Conservation (phyloP, 352 stramenopile genomes). For the Thraustochytrium striatum region DNA sequence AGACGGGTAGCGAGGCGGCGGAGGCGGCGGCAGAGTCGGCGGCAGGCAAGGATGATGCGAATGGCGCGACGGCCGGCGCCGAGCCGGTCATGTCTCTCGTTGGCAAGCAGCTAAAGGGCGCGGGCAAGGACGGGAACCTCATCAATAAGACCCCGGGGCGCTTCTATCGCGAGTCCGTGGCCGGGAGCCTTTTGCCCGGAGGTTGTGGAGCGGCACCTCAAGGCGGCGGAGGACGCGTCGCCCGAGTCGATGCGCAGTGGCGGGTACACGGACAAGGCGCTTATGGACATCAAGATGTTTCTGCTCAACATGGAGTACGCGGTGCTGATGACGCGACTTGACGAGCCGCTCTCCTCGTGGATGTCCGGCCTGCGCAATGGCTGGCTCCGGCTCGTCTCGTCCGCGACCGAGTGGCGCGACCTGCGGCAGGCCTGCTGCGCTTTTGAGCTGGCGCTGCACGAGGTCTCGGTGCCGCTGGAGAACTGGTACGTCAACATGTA, state of each 20-base stretch:
- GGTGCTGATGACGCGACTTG: slow-evolving; percentile 10
- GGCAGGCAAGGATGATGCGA: neutral
- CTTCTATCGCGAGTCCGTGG: neutral
- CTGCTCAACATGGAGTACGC: slow-evolving; percentile 42
- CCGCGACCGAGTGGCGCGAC: slow-evolving; percentile 38
- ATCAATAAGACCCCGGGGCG: neutral
- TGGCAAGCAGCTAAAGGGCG: slow-evolving; percentile 14
- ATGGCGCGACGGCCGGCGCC: neutral
- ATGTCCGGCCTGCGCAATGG: neutral
- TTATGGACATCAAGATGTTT: slow-evolving; percentile 41
- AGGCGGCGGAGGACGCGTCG: slow-evolving; percentile 15
- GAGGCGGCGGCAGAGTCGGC: neutral
- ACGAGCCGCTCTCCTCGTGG: slow-evolving; percentile 22
- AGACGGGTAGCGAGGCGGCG: neutral
- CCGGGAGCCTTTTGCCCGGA: neutral
- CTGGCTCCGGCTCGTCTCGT: slow-evolving; percentile 42
- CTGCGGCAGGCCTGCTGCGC: slow-evolving; percentile 25
- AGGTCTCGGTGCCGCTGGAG: slow-evolving; percentile 32
- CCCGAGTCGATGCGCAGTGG: neutral
- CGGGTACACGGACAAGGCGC: slow-evolving; percentile 7
- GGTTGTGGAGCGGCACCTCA: neutral
- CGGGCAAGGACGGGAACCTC: neutral
- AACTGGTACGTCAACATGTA: slow-evolving; percentile 47
- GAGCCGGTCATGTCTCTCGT: slow-evolving; percentile 6
- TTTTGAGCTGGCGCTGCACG: slow-evolving; percentile 11